Evolutionary conservation across 164 flowering plant genomes (phyloP).

Genomic region (Piper betle): DNA sequence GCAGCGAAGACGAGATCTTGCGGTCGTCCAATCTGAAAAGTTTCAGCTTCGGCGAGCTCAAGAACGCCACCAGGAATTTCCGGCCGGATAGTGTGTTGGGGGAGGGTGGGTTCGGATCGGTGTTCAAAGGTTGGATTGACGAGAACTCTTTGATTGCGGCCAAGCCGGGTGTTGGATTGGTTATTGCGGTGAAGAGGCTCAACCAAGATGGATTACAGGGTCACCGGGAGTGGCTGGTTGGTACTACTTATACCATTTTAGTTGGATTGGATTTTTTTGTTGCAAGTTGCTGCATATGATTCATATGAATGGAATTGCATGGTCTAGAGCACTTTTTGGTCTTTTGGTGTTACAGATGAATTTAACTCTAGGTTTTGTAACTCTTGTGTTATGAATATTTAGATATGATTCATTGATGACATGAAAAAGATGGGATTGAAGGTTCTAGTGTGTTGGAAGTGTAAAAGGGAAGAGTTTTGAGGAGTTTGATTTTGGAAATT

Average conservation of each 20-base stretch:
- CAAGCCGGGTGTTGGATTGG: constrained; percentile 61
- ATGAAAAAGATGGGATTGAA: too few relatives aligned
- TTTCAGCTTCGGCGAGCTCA: constrained; percentile 48
- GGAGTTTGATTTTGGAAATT: too few relatives aligned
- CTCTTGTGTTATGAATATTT: too few relatives aligned
- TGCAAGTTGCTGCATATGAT: neutral
- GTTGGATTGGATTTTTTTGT: neutral
- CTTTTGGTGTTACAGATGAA: too few relatives aligned
- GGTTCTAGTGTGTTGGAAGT: too few relatives aligned
- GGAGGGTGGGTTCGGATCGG: constrained; percentile 88
- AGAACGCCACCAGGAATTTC: constrained; percentile 66
- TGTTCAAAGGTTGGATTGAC: constrained; percentile 85
- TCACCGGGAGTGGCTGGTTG: constrained; percentile 83
- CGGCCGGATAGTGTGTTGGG: constrained; percentile 83
- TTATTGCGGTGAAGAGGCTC: constrained; percentile 68
- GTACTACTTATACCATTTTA: constrained; percentile 7
- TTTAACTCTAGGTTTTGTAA: too few relatives aligned
- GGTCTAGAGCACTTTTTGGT: too few relatives aligned
- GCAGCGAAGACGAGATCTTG: constrained; percentile 61
- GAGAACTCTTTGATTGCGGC: constrained; percentile 43
- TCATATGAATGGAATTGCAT: neutral
- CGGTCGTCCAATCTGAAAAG: constrained; percentile 49
- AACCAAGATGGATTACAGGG: constrained; percentile 73
- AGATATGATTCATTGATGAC: too few relatives aligned
- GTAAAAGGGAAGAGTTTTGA: too few relatives aligned